phyloP scores from a whole-genome alignment of 805 yeast genomes.

The Pichia thaimueangensis region DNA sequence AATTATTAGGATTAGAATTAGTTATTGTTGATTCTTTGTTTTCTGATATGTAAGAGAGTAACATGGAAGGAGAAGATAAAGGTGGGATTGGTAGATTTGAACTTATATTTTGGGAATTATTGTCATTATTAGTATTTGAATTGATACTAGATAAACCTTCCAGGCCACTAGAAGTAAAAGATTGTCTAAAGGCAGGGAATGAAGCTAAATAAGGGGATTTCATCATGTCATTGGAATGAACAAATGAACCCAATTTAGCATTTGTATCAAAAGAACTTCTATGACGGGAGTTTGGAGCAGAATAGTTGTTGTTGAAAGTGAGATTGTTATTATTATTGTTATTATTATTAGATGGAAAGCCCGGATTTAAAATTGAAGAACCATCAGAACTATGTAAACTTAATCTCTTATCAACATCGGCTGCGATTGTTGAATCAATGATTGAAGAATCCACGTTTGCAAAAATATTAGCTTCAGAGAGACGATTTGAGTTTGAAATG shows the following conservation, averaged over 20 bases:
- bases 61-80: not conserved
- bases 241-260: conserved; percentile 3
- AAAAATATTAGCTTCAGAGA: no score
- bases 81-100: not conserved
- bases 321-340: not conserved
- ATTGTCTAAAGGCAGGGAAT: not conserved
- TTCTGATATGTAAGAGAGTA: not conserved
- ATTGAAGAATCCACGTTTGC: no score
- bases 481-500: no score
- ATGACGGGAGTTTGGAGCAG: not conserved
- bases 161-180: not conserved
- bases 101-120: not conserved
- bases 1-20: not conserved
- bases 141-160: not conserved
- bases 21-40: not conserved
- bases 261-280: conserved; percentile 7
- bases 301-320: not conserved
- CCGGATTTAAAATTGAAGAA: no score
- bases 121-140: not conserved
- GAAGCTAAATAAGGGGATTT: not conserved
- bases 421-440: no score
- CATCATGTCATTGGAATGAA: conserved; percentile 2
- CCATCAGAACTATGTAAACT: no score
- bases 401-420: no score
- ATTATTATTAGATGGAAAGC: not conserved